Evolutionary conservation across 139 green algal species (phyloP), one percentile per base, ranked within the genome.

Genomic region (Chlamydomonas schloesseri): DNA sequence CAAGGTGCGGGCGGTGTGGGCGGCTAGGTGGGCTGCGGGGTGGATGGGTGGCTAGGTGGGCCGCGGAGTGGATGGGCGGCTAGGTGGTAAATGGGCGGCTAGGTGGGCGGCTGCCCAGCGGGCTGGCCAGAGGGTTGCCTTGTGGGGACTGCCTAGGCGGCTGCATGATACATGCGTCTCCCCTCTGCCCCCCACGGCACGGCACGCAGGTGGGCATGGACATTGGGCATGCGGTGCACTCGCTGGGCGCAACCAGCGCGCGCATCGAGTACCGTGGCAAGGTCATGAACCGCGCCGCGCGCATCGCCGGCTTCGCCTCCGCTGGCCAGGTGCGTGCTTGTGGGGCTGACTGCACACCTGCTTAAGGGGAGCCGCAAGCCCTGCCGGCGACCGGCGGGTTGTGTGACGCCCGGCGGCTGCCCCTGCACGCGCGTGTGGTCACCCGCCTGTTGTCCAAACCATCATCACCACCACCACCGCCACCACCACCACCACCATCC

Each of bases 221-320:
- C 58, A 34, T 36, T 36, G 83, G 83, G 55, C 36, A 33, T 8
- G 72, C 58, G 33, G 76, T 37, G 29, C 24, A 47, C 46, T 17
- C n/a, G 58, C 73, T 80, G 50, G 72, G 83, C 72, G 33, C 68
- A 3, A 78, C 73, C 13, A 73, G 73, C 8, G 83, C 72, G 18
- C 47, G 69, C 17, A 75, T 88, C 64, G 74, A 71, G 36, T 88
- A 88, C 72, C 67, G 83, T n/a, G 83, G 83, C 58, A 83, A 83
- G 69, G 83, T 88, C 36, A 83, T 88, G 37, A 88, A 88, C 70
- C 83, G 83, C 13, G 57, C 83, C 26, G 83, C 83, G 24, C 47
- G 83, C 28, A 50, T 88, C 6, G 58, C 83, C 36, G 73, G 62
- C 23, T 58, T 74, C 23, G 72, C 83, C 23, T 55, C 29, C 57